Conservation (phyloP, 73 alveolate species). For the Paraurostyla sp. region DNA sequence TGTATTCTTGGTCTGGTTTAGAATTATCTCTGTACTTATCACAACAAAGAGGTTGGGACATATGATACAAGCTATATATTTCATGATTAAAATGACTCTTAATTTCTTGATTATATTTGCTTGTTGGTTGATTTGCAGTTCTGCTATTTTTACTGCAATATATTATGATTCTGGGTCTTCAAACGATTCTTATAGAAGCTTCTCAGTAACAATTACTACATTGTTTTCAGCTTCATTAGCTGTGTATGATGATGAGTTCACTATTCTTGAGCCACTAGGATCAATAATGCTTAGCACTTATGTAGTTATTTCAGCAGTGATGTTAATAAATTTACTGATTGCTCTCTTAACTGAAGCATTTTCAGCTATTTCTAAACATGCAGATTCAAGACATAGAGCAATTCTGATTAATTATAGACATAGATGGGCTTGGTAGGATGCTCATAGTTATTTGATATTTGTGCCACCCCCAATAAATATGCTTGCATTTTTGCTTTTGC, state of each 20-base stretch:
- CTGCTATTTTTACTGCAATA: slow-evolving; percentile 65
- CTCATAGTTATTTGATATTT: slow-evolving; percentile 34
- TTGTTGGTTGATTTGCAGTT: slow-evolving; percentile 62
- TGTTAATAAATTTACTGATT: slow-evolving; percentile 58
- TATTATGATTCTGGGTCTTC: slow-evolving; percentile 59
- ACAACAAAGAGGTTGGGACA: slow-evolving; percentile 61
- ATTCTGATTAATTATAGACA: slow-evolving; percentile 61
- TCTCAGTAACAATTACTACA: slow-evolving; percentile 55
- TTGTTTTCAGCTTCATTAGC: slow-evolving; percentile 65
- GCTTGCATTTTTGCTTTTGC: slow-evolving; percentile 5
- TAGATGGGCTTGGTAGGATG: slow-evolving; percentile 60
- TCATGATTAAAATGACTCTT: slow-evolving; percentile 67
- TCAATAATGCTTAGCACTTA: slow-evolving; percentile 28
- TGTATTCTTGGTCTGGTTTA: slow-evolving; percentile 60
- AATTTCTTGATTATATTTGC: slow-evolving; percentile 67
- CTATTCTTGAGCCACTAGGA: slow-evolving; percentile 60
- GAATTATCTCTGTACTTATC: slow-evolving; percentile 63
- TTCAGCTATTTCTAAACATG: slow-evolving; percentile 38
- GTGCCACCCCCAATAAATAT: slow-evolving; percentile 59
- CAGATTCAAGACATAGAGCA: slow-evolving; percentile 68
- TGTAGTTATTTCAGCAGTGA: slow-evolving; percentile 63
- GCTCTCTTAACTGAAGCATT: slow-evolving; percentile 64
- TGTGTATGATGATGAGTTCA: slow-evolving; percentile 45
- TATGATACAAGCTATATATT: slow-evolving; percentile 61
- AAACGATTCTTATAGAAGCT: slow-evolving; percentile 3